Evolutionary conservation across 2,329 filamentous ascomycete species (phyloP).

Genomic region (Claviceps purpurea): DNA sequence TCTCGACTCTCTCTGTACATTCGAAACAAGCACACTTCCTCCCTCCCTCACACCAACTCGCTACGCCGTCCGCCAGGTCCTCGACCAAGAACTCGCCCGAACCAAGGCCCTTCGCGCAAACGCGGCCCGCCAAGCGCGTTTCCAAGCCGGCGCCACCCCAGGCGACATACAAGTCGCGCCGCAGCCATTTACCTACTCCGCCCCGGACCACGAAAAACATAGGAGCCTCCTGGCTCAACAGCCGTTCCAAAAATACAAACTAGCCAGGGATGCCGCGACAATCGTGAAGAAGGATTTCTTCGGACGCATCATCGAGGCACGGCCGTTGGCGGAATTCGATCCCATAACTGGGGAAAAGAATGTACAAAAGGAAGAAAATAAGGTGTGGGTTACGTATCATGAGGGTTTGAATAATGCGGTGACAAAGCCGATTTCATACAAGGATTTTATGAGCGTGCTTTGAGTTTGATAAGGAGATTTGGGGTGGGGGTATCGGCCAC

Average conservation of each 20-base stretch:
- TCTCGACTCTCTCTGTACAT: constrained; percentile 67
- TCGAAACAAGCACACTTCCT: constrained; percentile 50
- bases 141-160: constrained; percentile 34
- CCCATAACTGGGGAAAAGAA: constrained; percentile 21
- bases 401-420: constrained; percentile 91
- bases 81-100: constrained; percentile 79
- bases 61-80: constrained; percentile 86
- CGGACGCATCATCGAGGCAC: constrained; percentile 50
- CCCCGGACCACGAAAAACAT: neutral
- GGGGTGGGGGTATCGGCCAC: neutral
- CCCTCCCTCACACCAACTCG: constrained; percentile 58
- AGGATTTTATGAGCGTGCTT: constrained; percentile 60
- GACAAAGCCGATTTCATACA: constrained; percentile 69
- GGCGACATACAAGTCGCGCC: neutral
- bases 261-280: constrained; percentile 22
- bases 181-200: constrained; percentile 4
- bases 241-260: constrained; percentile 20
- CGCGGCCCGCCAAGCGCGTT: constrained; percentile 51
- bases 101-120: constrained; percentile 54
- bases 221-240: neutral
- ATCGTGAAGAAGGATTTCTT: constrained; percentile 72
- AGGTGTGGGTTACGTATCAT: constrained; percentile 79
- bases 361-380: constrained; percentile 33
- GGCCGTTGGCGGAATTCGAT: constrained; percentile 26
- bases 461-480: constrained; percentile 16